phyloP scores from a whole-genome alignment of 257 asterid species.

The Solanum neorickii region DNA sequence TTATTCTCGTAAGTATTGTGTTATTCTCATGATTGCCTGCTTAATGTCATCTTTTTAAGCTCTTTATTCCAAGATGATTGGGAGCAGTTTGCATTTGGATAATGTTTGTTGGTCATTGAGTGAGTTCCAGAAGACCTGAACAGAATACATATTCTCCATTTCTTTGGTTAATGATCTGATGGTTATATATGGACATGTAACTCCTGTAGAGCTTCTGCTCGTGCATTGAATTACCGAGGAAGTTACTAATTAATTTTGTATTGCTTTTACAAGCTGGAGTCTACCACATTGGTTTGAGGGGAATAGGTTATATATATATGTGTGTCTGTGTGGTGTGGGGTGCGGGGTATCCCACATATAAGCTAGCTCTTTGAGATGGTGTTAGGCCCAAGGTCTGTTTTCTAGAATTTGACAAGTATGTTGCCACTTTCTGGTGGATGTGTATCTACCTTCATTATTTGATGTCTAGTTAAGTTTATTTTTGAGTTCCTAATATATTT shows the following conservation, averaged over 20 bases:
- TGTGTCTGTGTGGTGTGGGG: background rate
- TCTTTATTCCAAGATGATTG: background rate
- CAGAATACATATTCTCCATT: background rate
- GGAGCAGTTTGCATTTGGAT: background rate
- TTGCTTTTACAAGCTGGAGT: background rate
- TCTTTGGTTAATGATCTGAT: background rate
- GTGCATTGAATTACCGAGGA: background rate
- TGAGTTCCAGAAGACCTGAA: background rate
- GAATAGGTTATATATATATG: background rate
- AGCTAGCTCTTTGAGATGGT: background rate
- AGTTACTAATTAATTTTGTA: background rate
- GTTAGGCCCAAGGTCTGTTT: background rate
- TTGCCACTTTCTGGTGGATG: background rate
- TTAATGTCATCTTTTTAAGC: background rate
- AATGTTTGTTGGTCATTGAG: background rate
- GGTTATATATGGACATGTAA: background rate
- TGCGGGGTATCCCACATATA: background rate
- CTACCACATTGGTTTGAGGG: background rate
- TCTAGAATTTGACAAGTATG: background rate
- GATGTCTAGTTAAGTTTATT: background rate
- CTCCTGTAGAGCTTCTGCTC: background rate
- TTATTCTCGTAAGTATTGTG: conserved; percentile 68
- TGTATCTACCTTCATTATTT: background rate
- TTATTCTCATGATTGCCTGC: background rate
- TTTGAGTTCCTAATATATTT: background rate